A percentile compares a stretch with the other conserved stretches of the same genome.
Evolutionary conservation across 1,139 yeast genomes (phyloP).

Genomic region (Candida sp.): DNA sequence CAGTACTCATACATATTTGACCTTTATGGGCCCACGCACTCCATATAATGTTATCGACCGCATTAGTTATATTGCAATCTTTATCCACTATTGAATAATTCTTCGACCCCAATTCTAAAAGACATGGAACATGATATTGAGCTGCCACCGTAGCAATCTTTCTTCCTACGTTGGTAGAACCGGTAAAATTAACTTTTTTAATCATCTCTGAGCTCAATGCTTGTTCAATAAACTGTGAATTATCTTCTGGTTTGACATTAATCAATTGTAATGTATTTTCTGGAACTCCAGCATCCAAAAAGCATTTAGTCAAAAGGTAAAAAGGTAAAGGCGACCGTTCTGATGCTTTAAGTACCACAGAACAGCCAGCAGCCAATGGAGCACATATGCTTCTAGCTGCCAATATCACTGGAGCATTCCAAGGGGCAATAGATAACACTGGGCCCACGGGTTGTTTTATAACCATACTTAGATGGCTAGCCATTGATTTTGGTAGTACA

Average conservation of each 20-base stretch:
- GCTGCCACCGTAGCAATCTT: constrained; percentile 32
- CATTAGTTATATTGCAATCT: constrained; percentile 29
- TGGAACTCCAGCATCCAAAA: constrained; percentile 40
- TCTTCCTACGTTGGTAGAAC: constrained; percentile 37
- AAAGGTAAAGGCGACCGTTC: constrained; percentile 32
- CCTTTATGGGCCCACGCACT: constrained; percentile 42
- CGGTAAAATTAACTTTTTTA: constrained; percentile 40
- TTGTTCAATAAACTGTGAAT: constrained; percentile 18
- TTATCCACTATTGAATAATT: constrained; percentile 29
- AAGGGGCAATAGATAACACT: constrained; percentile 41
- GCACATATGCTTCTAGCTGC: constrained; percentile 35
- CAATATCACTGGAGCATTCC: constrained; percentile 48
- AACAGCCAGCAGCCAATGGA: constrained; percentile 49
- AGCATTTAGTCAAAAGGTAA: constrained; percentile 26
- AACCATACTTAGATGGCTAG: constrained; percentile 25
- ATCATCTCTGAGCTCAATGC: constrained; percentile 23
- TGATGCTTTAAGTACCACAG: constrained; percentile 39
- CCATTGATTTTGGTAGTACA: constrained; percentile 14
- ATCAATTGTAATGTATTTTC: constrained; percentile 29
- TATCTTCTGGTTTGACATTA: constrained; percentile 24
- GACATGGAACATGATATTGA: constrained; percentile 29
- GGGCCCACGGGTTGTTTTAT: constrained; percentile 41
- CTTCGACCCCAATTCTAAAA: constrained; percentile 46
- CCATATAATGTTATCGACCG: constrained; percentile 27
- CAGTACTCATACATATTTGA: constrained; percentile 47